Evolutionary conservation across 768 basidiomycete genomes (phyloP).

Genomic region (Macrolepiota dolichaula): DNA sequence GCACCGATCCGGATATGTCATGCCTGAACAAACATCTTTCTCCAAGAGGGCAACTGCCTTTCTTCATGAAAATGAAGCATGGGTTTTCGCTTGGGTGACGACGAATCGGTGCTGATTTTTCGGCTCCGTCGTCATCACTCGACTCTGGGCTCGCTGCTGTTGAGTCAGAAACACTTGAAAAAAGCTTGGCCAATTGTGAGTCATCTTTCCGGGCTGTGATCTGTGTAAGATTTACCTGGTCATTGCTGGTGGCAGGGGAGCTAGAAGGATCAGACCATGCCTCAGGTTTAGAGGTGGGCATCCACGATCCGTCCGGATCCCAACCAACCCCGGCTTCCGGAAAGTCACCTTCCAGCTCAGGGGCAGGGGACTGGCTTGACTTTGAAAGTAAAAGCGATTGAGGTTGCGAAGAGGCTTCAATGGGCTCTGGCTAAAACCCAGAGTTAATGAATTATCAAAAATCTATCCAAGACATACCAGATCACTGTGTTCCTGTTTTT

Average conservation of each 20-base stretch:
- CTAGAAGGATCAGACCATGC: slow-evolving; percentile 1
- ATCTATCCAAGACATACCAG: not conserved
- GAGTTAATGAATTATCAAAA: not conserved
- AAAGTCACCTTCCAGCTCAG: not conserved
- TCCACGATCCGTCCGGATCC: slow-evolving; percentile 3
- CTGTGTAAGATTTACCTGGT: not conserved
- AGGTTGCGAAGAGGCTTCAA: not conserved
- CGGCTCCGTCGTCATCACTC: not conserved
- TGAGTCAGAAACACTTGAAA: not conserved
- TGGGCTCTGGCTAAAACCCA: not conserved
- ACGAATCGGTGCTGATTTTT: not conserved
- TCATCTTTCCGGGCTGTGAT: not conserved
- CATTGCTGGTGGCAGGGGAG: slow-evolving; percentile 1
- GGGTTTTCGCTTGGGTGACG: not conserved
- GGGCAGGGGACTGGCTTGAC: not conserved
- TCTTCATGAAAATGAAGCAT: slow-evolving; percentile 1
- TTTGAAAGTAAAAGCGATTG: not conserved
- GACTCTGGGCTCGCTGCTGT: not conserved
- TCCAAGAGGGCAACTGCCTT: not conserved
- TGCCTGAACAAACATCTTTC: slow-evolving; percentile 1
- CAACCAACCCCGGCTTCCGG: not conserved
- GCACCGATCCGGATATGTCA: not conserved
- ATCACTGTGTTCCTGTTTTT: not conserved
- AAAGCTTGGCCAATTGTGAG: not conserved
- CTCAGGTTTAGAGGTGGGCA: not conserved